Conservation (phyloP, 495 filamentous ascomycete genomes). For the Cladorrhinum samala region DNA sequence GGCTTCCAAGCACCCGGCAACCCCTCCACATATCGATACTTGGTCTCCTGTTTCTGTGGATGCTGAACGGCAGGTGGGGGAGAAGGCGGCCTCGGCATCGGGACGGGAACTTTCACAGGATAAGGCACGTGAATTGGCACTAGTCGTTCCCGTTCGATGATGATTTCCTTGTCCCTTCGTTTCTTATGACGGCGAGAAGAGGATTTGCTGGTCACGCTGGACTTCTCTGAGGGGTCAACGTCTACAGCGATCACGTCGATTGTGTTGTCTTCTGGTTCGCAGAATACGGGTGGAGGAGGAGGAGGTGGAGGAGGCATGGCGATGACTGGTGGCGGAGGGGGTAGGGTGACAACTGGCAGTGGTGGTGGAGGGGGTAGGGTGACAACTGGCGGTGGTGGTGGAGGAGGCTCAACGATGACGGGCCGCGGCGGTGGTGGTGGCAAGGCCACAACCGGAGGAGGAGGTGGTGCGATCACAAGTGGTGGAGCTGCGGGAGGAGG, state of each 20-base stretch:
- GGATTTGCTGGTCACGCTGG: too few species aligned
- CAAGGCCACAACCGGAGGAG: slow-evolving; percentile 9
- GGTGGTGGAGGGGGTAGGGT: slow-evolving; percentile 24
- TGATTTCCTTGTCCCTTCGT: slow-evolving; percentile 33
- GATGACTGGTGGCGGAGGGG: slow-evolving; percentile 19
- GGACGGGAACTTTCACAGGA: slow-evolving; percentile 20
- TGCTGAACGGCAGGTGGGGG: background rate
- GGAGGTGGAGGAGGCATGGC: slow-evolving; percentile 14
- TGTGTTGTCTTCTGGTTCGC: slow-evolving; percentile 24
- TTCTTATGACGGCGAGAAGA: slow-evolving; percentile 19
- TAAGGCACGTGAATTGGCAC: slow-evolving; percentile 31
- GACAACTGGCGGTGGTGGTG: slow-evolving; percentile 25
- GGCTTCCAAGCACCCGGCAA: slow-evolving; percentile 23
- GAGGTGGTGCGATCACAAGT: slow-evolving; percentile 21
- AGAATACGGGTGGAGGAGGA: slow-evolving; percentile 17
- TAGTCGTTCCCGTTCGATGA: slow-evolving; percentile 43
- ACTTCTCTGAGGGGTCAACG: slow-evolving; percentile 34
- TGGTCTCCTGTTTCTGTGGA: slow-evolving; percentile 12
- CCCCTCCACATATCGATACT: slow-evolving; percentile 44
- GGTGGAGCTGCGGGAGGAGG: slow-evolving; percentile 29
- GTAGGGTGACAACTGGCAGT: slow-evolving; percentile 8
- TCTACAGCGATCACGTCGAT: slow-evolving; percentile 51
- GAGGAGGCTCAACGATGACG: slow-evolving; percentile 11
- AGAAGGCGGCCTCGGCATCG: background rate
- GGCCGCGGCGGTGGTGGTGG: slow-evolving; percentile 25